These are phyloP conservation scores for Turritis glabra DNA, from an alignment of 345 rosid species.

Conservation along the genomic window DNA sequence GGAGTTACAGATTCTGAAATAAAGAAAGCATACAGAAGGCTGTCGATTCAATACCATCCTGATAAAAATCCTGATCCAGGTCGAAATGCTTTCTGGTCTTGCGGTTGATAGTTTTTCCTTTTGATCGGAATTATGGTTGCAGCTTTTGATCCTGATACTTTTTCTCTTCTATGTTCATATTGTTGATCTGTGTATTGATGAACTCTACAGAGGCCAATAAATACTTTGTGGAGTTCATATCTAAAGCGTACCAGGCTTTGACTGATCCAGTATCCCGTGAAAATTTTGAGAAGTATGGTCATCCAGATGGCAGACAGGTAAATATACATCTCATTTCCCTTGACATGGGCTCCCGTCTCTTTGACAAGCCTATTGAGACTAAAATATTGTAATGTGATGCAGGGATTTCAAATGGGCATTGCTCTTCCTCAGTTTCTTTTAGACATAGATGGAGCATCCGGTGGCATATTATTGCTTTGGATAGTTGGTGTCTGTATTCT, in stretches of 20 bases:
- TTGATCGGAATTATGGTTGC: slow-evolving; percentile 5
- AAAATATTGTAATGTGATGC: slow-evolving; percentile 34
- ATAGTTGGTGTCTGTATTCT: slow-evolving; percentile 97
- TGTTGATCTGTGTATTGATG: slow-evolving; percentile 15
- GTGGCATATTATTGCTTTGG: slow-evolving; percentile 97
- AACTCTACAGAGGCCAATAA: slow-evolving; percentile 69
- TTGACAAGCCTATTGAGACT: slow-evolving; percentile 19
- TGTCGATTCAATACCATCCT: slow-evolving; percentile 92
- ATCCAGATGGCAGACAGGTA: slow-evolving; percentile 99
- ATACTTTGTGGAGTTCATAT: slow-evolving; percentile 83
- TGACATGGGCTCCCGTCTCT: slow-evolving; percentile 1
- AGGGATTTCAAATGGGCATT: slow-evolving; percentile 99
- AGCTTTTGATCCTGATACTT: background rate
- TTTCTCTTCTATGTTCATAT: slow-evolving; percentile 13
- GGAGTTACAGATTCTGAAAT: slow-evolving; percentile 85
- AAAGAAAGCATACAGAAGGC: slow-evolving; percentile 89
- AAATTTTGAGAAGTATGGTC: slow-evolving; percentile 98
- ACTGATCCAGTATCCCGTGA: slow-evolving; percentile 92
- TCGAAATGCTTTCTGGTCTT: slow-evolving; percentile 44
- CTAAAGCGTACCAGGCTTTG: slow-evolving; percentile 96
- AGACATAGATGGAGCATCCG: slow-evolving; percentile 91
- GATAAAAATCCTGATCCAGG: slow-evolving; percentile 99
- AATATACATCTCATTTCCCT: slow-evolving; percentile 8
- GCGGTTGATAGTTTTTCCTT: slow-evolving; percentile 1
- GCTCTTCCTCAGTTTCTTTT: slow-evolving; percentile 96